phyloP scores from a whole-genome alignment of 129 eudicot genomes.

The Logfia minima region DNA sequence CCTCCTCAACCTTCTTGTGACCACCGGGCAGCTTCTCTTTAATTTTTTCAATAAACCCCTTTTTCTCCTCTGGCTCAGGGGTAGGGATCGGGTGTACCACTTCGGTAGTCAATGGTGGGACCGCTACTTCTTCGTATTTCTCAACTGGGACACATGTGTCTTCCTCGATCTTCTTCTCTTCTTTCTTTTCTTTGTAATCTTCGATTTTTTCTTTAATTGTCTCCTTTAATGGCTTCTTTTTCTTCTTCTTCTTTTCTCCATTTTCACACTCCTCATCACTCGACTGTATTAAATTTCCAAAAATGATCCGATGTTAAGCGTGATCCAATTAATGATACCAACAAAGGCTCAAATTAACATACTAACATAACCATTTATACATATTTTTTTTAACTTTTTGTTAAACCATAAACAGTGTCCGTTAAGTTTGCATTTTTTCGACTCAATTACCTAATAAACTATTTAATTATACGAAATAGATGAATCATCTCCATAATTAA shows the following conservation, averaged over 20 bases:
- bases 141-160: not conserved
- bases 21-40: conserved; percentile 86
- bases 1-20: conserved; percentile 48
- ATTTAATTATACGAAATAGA: too few species aligned
- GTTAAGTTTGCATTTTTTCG: too few species aligned
- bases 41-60: conserved; percentile 73
- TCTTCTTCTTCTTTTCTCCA: conserved; percentile 54
- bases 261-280: conserved; percentile 69
- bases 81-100: conserved; percentile 1
- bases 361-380: not conserved
- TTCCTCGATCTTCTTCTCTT: not conserved
- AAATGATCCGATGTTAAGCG: not conserved
- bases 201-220: conserved; percentile 53
- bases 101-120: not conserved
- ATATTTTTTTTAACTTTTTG: too few species aligned
- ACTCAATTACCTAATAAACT: too few species aligned
- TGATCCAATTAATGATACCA: not conserved
- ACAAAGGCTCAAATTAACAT: not conserved
- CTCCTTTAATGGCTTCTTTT: conserved; percentile 74
- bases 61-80: conserved; percentile 57
- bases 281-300: conserved; percentile 46
- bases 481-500: too few species aligned
- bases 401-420: too few species aligned
- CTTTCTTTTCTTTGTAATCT: conserved; percentile 12
- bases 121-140: not conserved